These are phyloP conservation scores for Pyrus communis DNA, from an alignment of 306 rosid genomes.

Conservation along the genomic window DNA sequence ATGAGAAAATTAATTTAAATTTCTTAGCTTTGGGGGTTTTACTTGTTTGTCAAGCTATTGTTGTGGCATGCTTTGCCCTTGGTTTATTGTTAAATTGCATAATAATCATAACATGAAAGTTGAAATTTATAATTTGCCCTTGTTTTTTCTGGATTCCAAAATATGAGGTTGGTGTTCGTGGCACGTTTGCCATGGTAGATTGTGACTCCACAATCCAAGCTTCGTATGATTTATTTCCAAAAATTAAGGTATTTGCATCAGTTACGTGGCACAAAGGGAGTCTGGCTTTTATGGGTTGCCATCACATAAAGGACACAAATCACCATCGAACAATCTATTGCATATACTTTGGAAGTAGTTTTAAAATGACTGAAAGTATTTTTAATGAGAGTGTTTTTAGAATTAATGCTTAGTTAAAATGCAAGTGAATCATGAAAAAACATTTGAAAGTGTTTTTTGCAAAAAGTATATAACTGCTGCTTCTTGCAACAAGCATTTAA, in stretches of 20 bases:
- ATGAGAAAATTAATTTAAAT: background rate
- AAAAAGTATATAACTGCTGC: too few species aligned
- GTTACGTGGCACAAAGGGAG: conserved; percentile 17
- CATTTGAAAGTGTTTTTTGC: too few species aligned
- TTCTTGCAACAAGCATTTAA: too few species aligned
- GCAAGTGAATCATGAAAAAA: too few species aligned
- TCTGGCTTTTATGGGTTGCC: background rate
- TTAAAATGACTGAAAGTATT: too few species aligned
- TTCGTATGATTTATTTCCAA: background rate
- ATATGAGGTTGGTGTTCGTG: background rate
- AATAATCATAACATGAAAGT: background rate
- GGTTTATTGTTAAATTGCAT: background rate
- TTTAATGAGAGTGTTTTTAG: too few species aligned
- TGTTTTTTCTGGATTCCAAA: background rate
- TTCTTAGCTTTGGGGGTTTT: background rate
- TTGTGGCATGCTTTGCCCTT: background rate
- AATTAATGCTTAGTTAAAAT: too few species aligned
- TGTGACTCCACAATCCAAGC: background rate
- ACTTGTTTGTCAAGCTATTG: background rate
- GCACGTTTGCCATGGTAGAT: background rate
- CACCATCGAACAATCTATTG: conserved; percentile 4
- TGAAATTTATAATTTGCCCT: background rate
- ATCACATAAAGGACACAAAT: background rate
- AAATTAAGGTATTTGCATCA: conserved; percentile 6
- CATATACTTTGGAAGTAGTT: background rate